Evolutionary conservation across 2,329 filamentous ascomycete genomes (phyloP).

Genomic region (Aspergillus intermedius): DNA sequence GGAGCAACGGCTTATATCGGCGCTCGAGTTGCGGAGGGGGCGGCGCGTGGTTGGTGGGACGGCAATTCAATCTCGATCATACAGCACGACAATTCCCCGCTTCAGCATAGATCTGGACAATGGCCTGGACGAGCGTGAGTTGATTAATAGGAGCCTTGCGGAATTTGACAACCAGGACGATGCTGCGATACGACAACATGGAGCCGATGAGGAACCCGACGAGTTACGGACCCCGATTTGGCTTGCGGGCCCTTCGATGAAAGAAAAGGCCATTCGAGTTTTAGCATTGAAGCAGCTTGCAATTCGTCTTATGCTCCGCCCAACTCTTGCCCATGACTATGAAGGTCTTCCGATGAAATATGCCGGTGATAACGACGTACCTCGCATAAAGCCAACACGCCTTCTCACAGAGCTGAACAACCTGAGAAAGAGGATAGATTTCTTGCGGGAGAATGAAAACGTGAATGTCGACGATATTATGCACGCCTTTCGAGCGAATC

Average conservation of each 20-base stretch:
- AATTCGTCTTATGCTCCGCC: slow-evolving; percentile 33
- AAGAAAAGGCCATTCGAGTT: slow-evolving; percentile 30
- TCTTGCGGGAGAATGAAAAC: slow-evolving; percentile 20
- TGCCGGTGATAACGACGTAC: slow-evolving; percentile 20
- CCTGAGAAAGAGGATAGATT: slow-evolving; percentile 25
- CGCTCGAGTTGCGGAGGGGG: slow-evolving; percentile 22
- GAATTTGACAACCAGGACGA: not conserved
- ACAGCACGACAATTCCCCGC: slow-evolving; percentile 10
- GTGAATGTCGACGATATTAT: slow-evolving; percentile 27
- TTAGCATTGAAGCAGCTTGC: slow-evolving; percentile 35
- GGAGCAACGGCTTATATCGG: slow-evolving; percentile 30
- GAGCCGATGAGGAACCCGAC: not conserved
- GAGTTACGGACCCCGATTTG: not conserved
- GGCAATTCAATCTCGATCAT: slow-evolving; percentile 15
- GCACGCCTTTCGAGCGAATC: slow-evolving; percentile 17
- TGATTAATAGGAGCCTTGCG: no score
- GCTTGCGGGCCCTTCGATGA: not conserved
- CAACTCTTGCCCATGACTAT: slow-evolving; percentile 34
- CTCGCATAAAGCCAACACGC: slow-evolving; percentile 23
- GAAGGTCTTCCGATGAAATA: slow-evolving; percentile 28
- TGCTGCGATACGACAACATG: not conserved
- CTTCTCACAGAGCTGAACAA: slow-evolving; percentile 29
- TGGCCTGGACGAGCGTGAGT: no score
- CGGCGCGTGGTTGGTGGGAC: slow-evolving; percentile 11
- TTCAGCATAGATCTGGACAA: not conserved